Conservation (phyloP, 2,329 filamentous ascomycete genomes). For the Phaeosphaeria sp. region DNA sequence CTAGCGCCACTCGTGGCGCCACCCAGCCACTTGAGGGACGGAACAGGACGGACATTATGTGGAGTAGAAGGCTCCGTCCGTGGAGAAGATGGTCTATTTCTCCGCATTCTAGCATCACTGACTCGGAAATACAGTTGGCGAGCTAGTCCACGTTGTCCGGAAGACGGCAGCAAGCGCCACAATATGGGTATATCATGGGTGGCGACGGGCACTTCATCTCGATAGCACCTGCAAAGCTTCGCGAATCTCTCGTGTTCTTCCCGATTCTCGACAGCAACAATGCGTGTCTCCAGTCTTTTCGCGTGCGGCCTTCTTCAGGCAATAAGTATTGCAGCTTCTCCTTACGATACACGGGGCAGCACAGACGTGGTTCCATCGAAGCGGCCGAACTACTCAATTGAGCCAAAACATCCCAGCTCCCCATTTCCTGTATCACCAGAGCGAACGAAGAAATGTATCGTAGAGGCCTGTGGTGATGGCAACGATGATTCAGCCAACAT, state of each 20-base stretch:
- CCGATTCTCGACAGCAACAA: conserved; percentile 10
- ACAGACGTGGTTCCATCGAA: conserved; percentile 22
- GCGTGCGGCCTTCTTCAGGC: conserved; percentile 35
- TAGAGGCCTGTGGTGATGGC: conserved; percentile 47
- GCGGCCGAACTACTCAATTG: conserved; percentile 42
- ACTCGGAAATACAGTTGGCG: neutral
- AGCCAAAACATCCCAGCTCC: conserved; percentile 46
- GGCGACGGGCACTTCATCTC: neutral
- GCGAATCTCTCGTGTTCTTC: neutral
- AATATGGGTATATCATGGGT: conserved; percentile 28
- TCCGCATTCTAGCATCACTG: conserved; percentile 17
- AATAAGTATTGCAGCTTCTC: conserved; percentile 25
- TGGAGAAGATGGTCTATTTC: conserved; percentile 20
- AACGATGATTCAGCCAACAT: conserved; percentile 61
- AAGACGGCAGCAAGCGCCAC: conserved; percentile 6
- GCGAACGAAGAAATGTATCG: conserved; percentile 48
- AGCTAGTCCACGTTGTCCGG: conserved; percentile 10
- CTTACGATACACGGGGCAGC: conserved; percentile 17
- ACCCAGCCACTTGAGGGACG: conserved; percentile 23
- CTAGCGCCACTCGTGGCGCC: conserved; percentile 14
- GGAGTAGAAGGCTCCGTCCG: conserved; percentile 3
- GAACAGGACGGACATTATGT: conserved; percentile 10
- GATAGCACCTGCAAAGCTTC: neutral
- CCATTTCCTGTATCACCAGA: conserved; percentile 43
- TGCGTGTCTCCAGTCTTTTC: conserved; percentile 36